These are phyloP conservation scores for Pseudogymnoascus sp. DNA, from an alignment of 2,329 filamentous ascomycete species.

Conservation along the genomic window DNA sequence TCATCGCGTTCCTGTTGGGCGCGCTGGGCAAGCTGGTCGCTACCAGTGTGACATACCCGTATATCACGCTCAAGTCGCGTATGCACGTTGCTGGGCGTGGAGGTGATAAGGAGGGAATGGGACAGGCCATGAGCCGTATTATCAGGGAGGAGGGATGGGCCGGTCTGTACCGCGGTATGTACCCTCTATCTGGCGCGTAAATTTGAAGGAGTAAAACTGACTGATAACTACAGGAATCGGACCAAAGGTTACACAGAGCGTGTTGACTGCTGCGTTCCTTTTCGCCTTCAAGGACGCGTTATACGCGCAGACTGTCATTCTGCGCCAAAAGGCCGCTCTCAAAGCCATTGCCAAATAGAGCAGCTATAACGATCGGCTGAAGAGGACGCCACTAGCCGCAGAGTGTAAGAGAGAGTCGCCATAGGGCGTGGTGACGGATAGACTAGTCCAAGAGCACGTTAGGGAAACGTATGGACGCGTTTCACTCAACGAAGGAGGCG, in stretches of 20 bases:
- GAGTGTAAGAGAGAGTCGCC: not conserved
- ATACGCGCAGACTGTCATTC: constrained; percentile 69
- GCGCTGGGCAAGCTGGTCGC: constrained; percentile 91
- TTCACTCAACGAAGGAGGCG: not conserved
- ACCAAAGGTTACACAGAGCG: constrained; percentile 93
- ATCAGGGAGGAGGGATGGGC: constrained; percentile 82
- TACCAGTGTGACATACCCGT: constrained; percentile 90
- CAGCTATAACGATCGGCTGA: not conserved
- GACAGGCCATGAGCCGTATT: constrained; percentile 67
- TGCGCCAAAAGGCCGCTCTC: constrained; percentile 37
- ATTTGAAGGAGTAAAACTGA: not conserved
- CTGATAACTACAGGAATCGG: constrained; percentile 61
- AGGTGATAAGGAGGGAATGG: constrained; percentile 71
- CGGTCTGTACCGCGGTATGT: constrained; percentile 82
- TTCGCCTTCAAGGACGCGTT: constrained; percentile 98
- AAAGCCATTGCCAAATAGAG: constrained; percentile 15
- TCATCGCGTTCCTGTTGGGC: constrained; percentile 81
- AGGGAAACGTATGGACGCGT: not conserved
- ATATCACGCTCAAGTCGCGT: constrained; percentile 96
- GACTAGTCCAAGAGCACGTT: not conserved
- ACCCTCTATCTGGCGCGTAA: not conserved
- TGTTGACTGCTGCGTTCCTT: constrained; percentile 88
- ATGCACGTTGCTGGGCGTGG: constrained; percentile 84
- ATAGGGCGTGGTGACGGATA: not conserved
- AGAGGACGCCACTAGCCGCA: too few species aligned